Percentiles rank a stretch among this genome's conserved stretches.
Conservation (phyloP, 108 stramenopile species). For the Skeletonema menzelii region DNA sequence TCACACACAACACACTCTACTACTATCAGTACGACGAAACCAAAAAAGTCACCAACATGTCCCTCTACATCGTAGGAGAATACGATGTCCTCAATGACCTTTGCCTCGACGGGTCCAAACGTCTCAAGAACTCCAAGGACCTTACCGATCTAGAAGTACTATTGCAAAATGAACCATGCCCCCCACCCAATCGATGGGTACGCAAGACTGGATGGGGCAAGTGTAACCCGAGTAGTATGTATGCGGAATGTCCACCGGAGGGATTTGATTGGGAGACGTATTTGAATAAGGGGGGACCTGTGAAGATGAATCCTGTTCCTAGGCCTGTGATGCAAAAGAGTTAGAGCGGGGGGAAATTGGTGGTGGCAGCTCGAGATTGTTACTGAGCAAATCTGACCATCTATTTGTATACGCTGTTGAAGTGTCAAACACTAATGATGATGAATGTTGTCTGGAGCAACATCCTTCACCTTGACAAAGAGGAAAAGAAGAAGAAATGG, state of each 20-base stretch:
- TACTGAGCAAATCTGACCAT: no score
- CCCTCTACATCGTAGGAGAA: conserved; percentile 76
- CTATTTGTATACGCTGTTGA: background rate
- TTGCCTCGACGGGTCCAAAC: conserved; percentile 81
- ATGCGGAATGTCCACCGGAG: conserved; percentile 36
- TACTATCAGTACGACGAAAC: conserved; percentile 40
- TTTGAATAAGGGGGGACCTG: background rate
- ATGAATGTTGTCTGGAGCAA: background rate
- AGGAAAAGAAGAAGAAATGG: background rate
- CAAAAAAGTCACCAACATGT: conserved; percentile 69
- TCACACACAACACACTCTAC: background rate
- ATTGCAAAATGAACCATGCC: conserved; percentile 42
- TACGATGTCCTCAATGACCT: conserved; percentile 88
- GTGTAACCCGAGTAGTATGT: conserved; percentile 41
- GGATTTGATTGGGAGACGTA: conserved; percentile 35
- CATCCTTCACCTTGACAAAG: background rate
- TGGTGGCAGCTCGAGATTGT: no score
- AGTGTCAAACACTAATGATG: background rate
- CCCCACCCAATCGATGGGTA: conserved; percentile 45
- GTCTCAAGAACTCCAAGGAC: conserved; percentile 61
- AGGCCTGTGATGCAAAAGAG: conserved; percentile 1
- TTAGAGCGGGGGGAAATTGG: background rate
- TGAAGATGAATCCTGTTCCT: background rate
- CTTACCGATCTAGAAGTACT: conserved; percentile 49
- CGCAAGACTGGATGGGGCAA: conserved; percentile 40